Base-by-base conservation (phyloP, 371 early-diverging fungal genomes). In the Mortierella sp. region DNA sequence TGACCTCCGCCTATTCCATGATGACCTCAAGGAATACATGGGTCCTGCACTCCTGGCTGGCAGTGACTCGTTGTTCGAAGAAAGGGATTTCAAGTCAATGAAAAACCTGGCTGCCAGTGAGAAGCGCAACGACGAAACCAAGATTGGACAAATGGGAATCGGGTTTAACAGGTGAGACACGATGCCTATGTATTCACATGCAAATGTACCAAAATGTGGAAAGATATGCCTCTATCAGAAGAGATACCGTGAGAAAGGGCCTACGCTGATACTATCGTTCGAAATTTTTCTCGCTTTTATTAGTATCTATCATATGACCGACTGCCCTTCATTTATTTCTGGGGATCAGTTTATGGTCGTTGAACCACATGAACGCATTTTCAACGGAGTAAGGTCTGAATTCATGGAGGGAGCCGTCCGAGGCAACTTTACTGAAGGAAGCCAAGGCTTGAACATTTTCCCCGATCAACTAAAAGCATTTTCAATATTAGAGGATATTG, bases 251-350 rank as follows among this genome's bases (percentile, higher is more conserved):
- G n/a, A 61, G 8, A 3, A 22, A 12, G 62, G 28, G 24, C 3
- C 24, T 26, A 6, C 5, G 51, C 51, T 47, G 32, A 49, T 18
- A 35, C 18, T 45, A 11, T 37, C 20, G 24, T n/a, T 49, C 37
- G 8, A 16, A 10, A 20, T 35, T 47, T 58, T 20, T n/a, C 16
- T 57, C n/a, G 12, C 30, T n/a, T 26, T 30, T n/a, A 49, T 6
- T 63, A 78, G 79, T 32, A 74, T 85, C 14, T 85, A 83, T 45
- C 83, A 85, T 35, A 60, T 85, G 54, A 85, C 85, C 3, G 85
- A 85, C 40, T 70, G 78, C 20, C 85, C 85, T 1, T 81, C 83
- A 20, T 70, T 85, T 28, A 77, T 85, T 49, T 70, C 77, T 6
- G 71, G 68, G 1, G 70, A 72, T 37, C 69, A 70, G 8, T 26